These are phyloP conservation scores for Hevea brasiliensis DNA, from an alignment of 345 rosid species.

Conservation along the genomic window DNA sequence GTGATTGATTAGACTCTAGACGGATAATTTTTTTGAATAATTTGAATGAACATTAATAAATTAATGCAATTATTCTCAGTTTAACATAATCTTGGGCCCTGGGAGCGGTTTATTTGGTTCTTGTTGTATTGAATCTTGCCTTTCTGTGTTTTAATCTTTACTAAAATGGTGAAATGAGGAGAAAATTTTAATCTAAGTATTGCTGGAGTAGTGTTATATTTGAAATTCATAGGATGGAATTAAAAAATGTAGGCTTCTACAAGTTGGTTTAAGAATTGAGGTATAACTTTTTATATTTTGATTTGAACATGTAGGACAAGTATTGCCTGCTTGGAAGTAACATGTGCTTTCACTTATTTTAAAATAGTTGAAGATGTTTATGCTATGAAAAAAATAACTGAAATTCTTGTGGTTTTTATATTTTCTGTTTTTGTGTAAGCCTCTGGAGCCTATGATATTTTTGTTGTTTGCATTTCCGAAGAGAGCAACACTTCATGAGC, in stretches of 20 bases:
- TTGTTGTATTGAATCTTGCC: too few relatives aligned
- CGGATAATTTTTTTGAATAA: neutral
- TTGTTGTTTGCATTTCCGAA: neutral
- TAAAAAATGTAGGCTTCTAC: too few relatives aligned
- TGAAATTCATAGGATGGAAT: too few relatives aligned
- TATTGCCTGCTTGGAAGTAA: neutral
- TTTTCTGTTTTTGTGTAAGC: neutral
- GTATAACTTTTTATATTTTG: neutral
- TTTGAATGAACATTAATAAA: neutral
- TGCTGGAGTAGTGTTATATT: too few relatives aligned
- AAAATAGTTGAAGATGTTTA: neutral
- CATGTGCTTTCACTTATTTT: neutral
- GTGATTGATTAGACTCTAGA: neutral
- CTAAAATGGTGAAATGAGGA: too few relatives aligned
- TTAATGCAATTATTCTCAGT: neutral
- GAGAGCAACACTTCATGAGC: neutral
- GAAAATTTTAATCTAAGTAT: too few relatives aligned
- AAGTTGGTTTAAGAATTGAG: neutral
- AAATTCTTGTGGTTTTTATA: neutral
- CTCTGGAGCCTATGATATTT: conserved; percentile 1
- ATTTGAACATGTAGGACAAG: conserved; percentile 2
- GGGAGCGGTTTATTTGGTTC: too few relatives aligned
- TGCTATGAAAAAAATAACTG: too few relatives aligned
- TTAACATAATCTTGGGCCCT: neutral
- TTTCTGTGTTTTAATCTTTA: too few relatives aligned